phyloP scores from a whole-genome alignment of 495 filamentous ascomycete species.

The Aspergillus heteromorphus region DNA sequence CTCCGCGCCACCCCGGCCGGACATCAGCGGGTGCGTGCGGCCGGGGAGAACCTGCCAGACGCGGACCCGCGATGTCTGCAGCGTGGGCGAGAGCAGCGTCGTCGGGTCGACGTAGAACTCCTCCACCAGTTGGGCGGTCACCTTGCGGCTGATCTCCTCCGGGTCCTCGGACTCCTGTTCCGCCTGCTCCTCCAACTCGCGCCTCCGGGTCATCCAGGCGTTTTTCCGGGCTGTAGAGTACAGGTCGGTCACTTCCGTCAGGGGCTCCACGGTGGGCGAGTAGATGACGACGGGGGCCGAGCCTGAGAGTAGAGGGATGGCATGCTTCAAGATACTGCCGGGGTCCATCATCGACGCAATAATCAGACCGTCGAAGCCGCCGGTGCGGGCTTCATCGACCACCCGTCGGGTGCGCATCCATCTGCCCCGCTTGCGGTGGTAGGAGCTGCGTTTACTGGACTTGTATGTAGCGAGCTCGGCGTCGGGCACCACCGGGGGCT shows the following conservation, averaged over 20 bases:
- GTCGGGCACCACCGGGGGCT: slow-evolving; percentile 48
- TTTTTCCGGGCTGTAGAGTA: slow-evolving; percentile 72
- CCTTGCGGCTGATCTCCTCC: slow-evolving; percentile 15
- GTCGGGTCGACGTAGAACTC: slow-evolving; percentile 83
- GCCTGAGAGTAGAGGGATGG: slow-evolving; percentile 74
- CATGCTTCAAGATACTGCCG: slow-evolving; percentile 62
- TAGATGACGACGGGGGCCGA: slow-evolving; percentile 84
- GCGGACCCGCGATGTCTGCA: slow-evolving; percentile 71
- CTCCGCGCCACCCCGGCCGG: slow-evolving; percentile 76
- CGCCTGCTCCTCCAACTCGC: slow-evolving; percentile 27
- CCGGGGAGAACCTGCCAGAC: slow-evolving; percentile 89
- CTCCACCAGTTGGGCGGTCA: slow-evolving; percentile 47
- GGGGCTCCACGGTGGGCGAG: slow-evolving; percentile 68
- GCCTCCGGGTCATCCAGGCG: slow-evolving; percentile 55
- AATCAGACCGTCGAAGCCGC: slow-evolving; percentile 77
- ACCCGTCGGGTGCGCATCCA: slow-evolving; percentile 62
- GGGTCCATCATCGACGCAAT: slow-evolving; percentile 77
- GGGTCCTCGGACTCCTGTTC: slow-evolving; percentile 12
- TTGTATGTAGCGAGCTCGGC: slow-evolving; percentile 61
- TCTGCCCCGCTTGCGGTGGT: slow-evolving; percentile 81
- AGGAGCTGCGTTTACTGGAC: slow-evolving; percentile 67
- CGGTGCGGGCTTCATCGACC: slow-evolving; percentile 65
- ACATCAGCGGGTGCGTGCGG: slow-evolving; percentile 92
- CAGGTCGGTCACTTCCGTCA: slow-evolving; percentile 67
- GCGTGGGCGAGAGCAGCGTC: slow-evolving; percentile 66